Conservation (phyloP, 2,329 filamentous ascomycete genomes). For the Periconia digitata region DNA sequence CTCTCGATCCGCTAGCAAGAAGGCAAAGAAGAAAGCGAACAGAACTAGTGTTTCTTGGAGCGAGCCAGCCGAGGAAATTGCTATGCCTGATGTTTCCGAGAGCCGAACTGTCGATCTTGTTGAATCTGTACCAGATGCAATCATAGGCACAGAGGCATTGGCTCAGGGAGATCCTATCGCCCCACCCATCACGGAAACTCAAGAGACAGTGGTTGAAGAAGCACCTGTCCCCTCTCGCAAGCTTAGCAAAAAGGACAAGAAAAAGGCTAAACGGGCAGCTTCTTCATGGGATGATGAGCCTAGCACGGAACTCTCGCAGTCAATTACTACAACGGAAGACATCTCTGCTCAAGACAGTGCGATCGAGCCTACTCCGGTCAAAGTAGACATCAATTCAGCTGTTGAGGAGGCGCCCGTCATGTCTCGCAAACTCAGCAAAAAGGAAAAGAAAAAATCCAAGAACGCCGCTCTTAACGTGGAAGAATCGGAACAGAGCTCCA, state of each 20-base stretch:
- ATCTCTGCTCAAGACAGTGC: background rate
- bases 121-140: background rate
- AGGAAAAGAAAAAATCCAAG: slow-evolving; percentile 46
- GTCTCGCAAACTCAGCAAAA: slow-evolving; percentile 41
- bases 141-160: background rate
- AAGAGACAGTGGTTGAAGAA: slow-evolving; percentile 9
- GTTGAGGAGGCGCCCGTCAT: slow-evolving; percentile 8
- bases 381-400: background rate
- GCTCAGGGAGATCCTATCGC: background rate
- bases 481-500: slow-evolving; percentile 4
- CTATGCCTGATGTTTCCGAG: background rate
- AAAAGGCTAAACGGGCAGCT: slow-evolving; percentile 31
- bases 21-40: slow-evolving; percentile 40
- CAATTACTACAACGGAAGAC: background rate
- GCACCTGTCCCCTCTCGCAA: slow-evolving; percentile 14
- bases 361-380: background rate
- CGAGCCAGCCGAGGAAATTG: background rate
- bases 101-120: background rate
- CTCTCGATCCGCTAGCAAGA: slow-evolving; percentile 25
- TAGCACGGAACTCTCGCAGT: slow-evolving; percentile 4
- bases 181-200: background rate
- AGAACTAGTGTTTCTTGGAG: background rate
- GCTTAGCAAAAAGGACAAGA: slow-evolving; percentile 40
- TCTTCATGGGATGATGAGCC: slow-evolving; percentile 7
- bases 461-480: slow-evolving; percentile 5